Evolutionary conservation across 2,329 filamentous ascomycete species (phyloP).

Genomic region (Akanthomyces uredinophilus): DNA sequence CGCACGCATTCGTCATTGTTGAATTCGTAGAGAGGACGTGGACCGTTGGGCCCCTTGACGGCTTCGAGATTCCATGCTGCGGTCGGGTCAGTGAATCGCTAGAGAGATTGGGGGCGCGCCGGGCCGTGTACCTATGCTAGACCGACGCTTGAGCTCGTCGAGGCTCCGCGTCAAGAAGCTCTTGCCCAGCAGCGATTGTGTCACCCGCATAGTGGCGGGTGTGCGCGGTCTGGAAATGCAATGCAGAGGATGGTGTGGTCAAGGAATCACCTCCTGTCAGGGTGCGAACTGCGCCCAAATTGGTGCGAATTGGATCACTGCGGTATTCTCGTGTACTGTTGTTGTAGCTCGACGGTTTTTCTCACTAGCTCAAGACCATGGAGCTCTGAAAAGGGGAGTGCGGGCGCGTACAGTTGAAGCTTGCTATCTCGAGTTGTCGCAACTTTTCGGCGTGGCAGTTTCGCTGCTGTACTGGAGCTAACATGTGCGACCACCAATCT

Average conservation of each 20-base stretch:
- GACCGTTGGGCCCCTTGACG: conserved; percentile 58
- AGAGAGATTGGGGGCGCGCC: background rate
- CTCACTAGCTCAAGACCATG: too few relatives aligned
- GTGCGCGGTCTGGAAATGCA: background rate
- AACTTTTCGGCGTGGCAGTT: too few relatives aligned
- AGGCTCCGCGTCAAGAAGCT: conserved; percentile 55
- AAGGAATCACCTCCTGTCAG: background rate
- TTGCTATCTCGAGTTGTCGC: background rate
- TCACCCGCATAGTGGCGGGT: conserved; percentile 40
- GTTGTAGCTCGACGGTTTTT: too few relatives aligned
- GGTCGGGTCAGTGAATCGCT: background rate
- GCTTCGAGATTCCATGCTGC: conserved; percentile 65
- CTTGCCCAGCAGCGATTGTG: conserved; percentile 39
- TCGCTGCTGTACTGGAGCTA: too few relatives aligned
- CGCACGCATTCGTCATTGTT: conserved; percentile 40
- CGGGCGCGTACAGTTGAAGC: background rate
- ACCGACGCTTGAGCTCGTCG: conserved; percentile 54
- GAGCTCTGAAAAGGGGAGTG: background rate
- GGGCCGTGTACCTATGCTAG: conserved; percentile 45
- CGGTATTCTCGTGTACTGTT: background rate
- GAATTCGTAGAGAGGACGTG: conserved; percentile 63
- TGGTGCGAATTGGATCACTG: background rate
- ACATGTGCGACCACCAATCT: background rate
- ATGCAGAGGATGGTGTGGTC: background rate
- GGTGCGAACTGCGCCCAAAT: background rate